phyloP scores from a whole-genome alignment of 2,329 filamentous ascomycete genomes.

The Cordyceps pruinosa region DNA sequence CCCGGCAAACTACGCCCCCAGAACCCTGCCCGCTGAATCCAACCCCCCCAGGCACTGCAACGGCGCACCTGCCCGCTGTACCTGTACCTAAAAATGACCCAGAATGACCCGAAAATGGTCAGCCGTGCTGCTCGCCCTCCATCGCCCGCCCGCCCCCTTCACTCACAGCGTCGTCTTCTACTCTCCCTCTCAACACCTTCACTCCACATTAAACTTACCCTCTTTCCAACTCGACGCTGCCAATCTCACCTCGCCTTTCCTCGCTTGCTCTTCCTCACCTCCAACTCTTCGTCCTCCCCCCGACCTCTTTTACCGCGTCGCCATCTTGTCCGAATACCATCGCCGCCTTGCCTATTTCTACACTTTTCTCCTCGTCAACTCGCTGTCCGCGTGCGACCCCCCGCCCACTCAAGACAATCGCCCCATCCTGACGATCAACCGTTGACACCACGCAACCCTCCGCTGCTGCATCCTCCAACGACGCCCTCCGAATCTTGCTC shows the following conservation, averaged over 20 bases:
- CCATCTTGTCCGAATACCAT: neutral
- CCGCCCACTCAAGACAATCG: neutral
- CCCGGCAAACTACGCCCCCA: too few species aligned
- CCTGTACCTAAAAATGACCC: too few species aligned
- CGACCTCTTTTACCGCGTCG: neutral
- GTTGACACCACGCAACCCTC: neutral
- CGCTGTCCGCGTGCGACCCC: slow-evolving; percentile 1
- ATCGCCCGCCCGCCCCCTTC: neutral
- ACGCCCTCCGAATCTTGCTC: neutral
- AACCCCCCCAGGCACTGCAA: too few species aligned
- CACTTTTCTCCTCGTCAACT: neutral
- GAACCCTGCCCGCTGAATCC: too few species aligned
- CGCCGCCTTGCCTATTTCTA: neutral
- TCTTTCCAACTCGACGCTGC: slow-evolving; percentile 4
- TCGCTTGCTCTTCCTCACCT: neutral
- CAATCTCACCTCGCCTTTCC: slow-evolving; percentile 6
- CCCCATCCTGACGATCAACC: slow-evolving; percentile 8
- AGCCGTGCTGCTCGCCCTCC: neutral
- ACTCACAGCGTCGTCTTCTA: neutral
- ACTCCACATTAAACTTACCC: slow-evolving; percentile 12
- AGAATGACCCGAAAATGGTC: too few species aligned
- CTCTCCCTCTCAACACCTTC: slow-evolving; percentile 10
- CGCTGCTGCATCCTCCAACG: neutral
- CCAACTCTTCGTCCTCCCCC: neutral
- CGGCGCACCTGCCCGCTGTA: neutral